These are phyloP conservation scores for Arthrobotrys musiformis DNA, from an alignment of 2,329 filamentous ascomycete genomes.

Conservation along the genomic window DNA sequence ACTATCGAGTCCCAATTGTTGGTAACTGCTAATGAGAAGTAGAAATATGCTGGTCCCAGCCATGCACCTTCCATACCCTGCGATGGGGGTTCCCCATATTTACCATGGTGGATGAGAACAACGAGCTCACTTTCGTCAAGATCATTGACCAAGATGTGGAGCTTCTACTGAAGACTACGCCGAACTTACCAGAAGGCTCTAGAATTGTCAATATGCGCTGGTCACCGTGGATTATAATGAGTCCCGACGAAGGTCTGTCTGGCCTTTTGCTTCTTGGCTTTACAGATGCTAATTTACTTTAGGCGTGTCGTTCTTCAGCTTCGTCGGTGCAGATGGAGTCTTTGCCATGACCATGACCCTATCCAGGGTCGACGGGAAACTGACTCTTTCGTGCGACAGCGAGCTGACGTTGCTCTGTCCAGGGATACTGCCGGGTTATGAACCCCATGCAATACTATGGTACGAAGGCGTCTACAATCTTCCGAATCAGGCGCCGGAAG, in stretches of 20 bases:
- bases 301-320: constrained; percentile 44
- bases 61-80: constrained; percentile 32
- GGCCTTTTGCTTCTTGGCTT: not conserved
- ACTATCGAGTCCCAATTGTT: not conserved
- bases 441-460: constrained; percentile 43
- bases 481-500: constrained; percentile 6
- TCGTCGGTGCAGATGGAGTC: not conserved
- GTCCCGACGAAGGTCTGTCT: constrained; percentile 24
- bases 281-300: not conserved
- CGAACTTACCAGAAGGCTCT: not conserved
- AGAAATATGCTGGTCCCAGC: constrained; percentile 54
- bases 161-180: constrained; percentile 13
- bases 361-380: not conserved
- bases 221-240: constrained; percentile 48
- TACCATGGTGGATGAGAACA: constrained; percentile 45
- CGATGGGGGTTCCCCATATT: constrained; percentile 47
- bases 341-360: constrained; percentile 38
- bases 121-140: constrained; percentile 43
- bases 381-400: not conserved
- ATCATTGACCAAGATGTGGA: constrained; percentile 40
- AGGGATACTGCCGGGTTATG: constrained; percentile 29
- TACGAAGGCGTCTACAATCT: constrained; percentile 29
- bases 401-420: constrained; percentile 6
- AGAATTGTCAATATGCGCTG: constrained; percentile 41
- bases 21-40: not conserved